Base-by-base conservation (phyloP, 2,329 filamentous ascomycete species). In the Microsporum audouinii region DNA sequence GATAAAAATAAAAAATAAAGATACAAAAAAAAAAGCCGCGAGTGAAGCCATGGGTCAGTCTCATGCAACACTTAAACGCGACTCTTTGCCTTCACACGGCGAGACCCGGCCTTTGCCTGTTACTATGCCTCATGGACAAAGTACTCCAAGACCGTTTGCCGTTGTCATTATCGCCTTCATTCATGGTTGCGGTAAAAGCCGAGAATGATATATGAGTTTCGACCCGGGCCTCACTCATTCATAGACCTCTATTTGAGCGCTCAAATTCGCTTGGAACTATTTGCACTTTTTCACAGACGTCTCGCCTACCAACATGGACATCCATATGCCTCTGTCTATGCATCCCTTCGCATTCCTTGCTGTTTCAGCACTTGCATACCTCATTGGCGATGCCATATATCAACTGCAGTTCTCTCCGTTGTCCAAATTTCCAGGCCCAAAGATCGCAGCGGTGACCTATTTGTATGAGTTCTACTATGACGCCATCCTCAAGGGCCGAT, bases 381-480 rank as follows among this genome's bases (percentile, higher is more conserved):
- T 53, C 27, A 33, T 53, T 33, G 27, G 17, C 14, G 10, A 34
- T 34, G 49, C 29, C 5, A 56, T 66, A 17, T 68, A 70, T 61
- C 64, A 67, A 27, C 60, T 70, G 31, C 66, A 63, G 53, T 64
- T 70, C 12, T 67, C 67, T 14, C 66, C 67, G 4, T 60, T 70
- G 27, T 66, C 68, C 7, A 66, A 62, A 31, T 68, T 68, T 47
- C 68, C 68, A n/a, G 68, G 68, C 3, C 67, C 68, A 36, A 68
- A 66, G 45, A 62, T 66, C 27, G 68, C 68, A 1, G 68, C 66
- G 12, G 59, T 65, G 29, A 69, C 65, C 8, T 51, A 64, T 31
- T 67, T 67, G 66, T 66, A 70, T 60, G 68, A 70, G 57, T 68
- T 67, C 45, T 70, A 70, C 63, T 69, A 68, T 43, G 68, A 70